Conservation (phyloP, 441 rosid genomes). For the Melastoma candidum region DNA sequence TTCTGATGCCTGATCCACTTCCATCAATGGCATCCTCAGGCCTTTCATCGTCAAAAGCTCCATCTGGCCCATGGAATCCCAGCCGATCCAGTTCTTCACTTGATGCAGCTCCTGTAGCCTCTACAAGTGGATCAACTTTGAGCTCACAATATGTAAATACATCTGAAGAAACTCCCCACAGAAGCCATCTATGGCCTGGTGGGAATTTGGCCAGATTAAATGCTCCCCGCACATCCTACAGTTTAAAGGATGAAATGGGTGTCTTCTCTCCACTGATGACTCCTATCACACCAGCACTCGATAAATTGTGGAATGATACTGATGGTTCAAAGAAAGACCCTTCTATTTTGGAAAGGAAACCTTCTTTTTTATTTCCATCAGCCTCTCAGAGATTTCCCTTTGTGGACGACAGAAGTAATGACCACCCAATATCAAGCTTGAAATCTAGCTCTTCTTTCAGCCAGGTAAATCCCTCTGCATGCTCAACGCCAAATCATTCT, state of each 20-base stretch:
- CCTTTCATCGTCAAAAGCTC: constrained; percentile 37
- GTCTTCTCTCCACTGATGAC: constrained; percentile 86
- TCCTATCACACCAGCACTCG: constrained; percentile 71
- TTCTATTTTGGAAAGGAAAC: constrained; percentile 48
- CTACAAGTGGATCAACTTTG: constrained; percentile 28
- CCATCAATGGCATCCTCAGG: constrained; percentile 56
- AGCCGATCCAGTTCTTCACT: constrained; percentile 26
- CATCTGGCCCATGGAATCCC: constrained; percentile 34
- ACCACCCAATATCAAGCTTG: constrained; percentile 69
- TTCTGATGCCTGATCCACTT: constrained; percentile 94
- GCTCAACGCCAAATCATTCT: too few relatives aligned
- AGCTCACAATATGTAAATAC: constrained; percentile 29
- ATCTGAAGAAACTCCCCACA: constrained; percentile 61
- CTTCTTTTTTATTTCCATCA: constrained; percentile 58
- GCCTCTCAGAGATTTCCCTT: constrained; percentile 56
- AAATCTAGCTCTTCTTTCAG: constrained; percentile 52
- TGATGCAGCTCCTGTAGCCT: constrained; percentile 27
- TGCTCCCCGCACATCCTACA: constrained; percentile 56
- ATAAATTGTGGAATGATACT: constrained; percentile 63
- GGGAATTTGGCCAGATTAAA: constrained; percentile 62
- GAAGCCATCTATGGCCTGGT: constrained; percentile 51
- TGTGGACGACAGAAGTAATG: constrained; percentile 49
- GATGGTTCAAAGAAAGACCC: constrained; percentile 48
- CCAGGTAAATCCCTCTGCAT: constrained; percentile 38
- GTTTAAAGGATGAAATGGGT: constrained; percentile 87